Evolutionary conservation across 2,329 filamentous ascomycete genomes (phyloP).

Genomic region (Trichophyton equinum): DNA sequence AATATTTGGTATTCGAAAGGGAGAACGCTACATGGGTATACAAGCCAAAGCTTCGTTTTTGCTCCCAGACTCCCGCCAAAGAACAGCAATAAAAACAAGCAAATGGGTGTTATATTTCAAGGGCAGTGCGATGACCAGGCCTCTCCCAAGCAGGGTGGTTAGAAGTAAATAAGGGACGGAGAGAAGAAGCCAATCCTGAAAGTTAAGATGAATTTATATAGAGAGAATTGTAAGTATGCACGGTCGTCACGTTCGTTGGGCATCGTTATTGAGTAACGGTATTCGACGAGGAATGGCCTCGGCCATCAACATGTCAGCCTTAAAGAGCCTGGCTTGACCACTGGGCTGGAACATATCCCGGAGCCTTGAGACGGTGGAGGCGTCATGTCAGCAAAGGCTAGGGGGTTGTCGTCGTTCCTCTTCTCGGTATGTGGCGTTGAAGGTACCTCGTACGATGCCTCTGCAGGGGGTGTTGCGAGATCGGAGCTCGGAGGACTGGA

Average conservation of each 20-base stretch:
- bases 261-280: conserved; percentile 1
- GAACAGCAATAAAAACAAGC: neutral
- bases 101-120: neutral
- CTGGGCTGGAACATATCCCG: neutral
- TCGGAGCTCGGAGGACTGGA: neutral
- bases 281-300: neutral
- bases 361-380: neutral
- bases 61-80: neutral
- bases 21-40: conserved; percentile 1
- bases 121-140: neutral
- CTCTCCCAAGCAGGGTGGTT: neutral
- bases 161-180: neutral
- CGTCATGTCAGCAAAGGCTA: neutral
- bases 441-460: neutral
- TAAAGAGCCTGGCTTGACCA: neutral
- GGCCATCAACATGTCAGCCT: neutral
- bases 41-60: conserved; percentile 1
- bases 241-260: neutral
- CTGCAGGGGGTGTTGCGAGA: neutral
- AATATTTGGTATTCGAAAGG: neutral
- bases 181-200: neutral
- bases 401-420: neutral
- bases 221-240: too few species aligned
- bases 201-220: neutral
- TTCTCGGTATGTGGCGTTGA: neutral